Percentiles rank a stretch among this genome's conserved stretches.
phyloP scores from a whole-genome alignment of 2,329 filamentous ascomycete species.

The Hymenoscyphus infarciens region DNA sequence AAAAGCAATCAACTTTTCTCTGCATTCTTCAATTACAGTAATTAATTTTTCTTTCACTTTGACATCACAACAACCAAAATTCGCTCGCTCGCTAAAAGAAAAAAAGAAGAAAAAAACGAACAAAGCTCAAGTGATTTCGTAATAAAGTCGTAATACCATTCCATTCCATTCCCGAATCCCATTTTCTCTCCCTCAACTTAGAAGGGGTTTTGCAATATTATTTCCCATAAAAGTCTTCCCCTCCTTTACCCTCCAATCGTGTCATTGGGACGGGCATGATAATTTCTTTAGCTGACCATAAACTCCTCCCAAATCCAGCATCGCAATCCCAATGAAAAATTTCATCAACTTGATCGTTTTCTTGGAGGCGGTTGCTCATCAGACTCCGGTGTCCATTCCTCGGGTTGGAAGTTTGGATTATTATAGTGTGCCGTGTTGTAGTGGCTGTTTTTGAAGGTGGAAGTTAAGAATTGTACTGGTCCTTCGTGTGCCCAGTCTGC shows the following conservation, averaged over 20 bases:
- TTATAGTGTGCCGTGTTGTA: constrained; percentile 66
- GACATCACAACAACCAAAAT: neutral
- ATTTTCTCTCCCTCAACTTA: neutral
- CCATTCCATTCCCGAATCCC: neutral
- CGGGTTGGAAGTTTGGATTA: constrained; percentile 59
- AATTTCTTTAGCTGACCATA: neutral
- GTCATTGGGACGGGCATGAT: neutral
- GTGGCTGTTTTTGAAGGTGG: constrained; percentile 62
- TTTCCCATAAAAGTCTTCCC: neutral
- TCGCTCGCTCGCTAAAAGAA: neutral
- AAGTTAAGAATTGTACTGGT: constrained; percentile 41
- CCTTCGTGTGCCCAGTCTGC: constrained; percentile 31
- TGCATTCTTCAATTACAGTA: too few relatives aligned
- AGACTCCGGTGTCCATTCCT: constrained; percentile 43
- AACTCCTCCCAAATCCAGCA: neutral
- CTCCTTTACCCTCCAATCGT: neutral
- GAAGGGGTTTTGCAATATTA: neutral
- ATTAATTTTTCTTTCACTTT: too few relatives aligned
- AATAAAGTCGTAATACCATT: constrained; percentile 2
- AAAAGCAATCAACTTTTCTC: too few relatives aligned
- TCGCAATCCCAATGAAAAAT: neutral
- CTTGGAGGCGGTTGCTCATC: constrained; percentile 28
- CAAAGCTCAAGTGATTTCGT: neutral
- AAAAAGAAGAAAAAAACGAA: neutral
- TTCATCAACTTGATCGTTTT: constrained; percentile 24